Base-by-base conservation (phyloP, 2,329 filamentous ascomycete species). In the Sphaerulina vaccinii region DNA sequence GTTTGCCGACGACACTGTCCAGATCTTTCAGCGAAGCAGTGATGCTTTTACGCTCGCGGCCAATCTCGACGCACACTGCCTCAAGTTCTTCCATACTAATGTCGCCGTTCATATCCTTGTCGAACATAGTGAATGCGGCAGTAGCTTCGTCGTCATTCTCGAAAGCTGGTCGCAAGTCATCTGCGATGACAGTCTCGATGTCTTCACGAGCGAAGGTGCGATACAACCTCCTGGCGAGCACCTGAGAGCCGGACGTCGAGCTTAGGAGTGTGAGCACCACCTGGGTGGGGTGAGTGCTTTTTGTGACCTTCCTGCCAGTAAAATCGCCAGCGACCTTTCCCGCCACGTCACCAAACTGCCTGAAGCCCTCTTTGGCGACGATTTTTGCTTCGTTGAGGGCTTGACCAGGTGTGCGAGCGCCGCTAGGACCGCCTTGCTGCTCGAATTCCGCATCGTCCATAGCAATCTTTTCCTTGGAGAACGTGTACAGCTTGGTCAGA, bases 51-150 rank as follows among this genome's bases (percentile, higher is more conserved):
- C 92, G 88, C 74, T 97, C 92, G 13, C 92, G 83, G 29, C 92
- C 90, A 59, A 96, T 93, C 66, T 97, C 92, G 45, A 95, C 91
- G 71, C 90, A 95, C 19, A 95, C 90, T 18, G 88, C 84, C 70
- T 96, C 91, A 18, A 97, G 81, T 68, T 96, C 92, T 64, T 96
- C 90, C 82, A 96, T 90, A 0, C 88, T 95, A 43, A 96, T 95
- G 65, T 97, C 92, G 3, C 91, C 92, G 58, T 97, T 97, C 75
- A 96, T 83, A 64, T 97, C 92, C 67, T 93, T 95, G 73, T 97
- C 92, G 61, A 96, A 96, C 77, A 96, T 91, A 61, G 79, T 78
- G 64, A 97, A 96, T 0, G 91, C 91, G 2, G 87, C 87, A 48
- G 93, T 87, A 0, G 90, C 89, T 66, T 96, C 92, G 11, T 96